Evolutionary conservation across 805 yeast species (phyloP), one percentile per base, ranked within the genome.

Genomic region (Naumovozyma castellii): DNA sequence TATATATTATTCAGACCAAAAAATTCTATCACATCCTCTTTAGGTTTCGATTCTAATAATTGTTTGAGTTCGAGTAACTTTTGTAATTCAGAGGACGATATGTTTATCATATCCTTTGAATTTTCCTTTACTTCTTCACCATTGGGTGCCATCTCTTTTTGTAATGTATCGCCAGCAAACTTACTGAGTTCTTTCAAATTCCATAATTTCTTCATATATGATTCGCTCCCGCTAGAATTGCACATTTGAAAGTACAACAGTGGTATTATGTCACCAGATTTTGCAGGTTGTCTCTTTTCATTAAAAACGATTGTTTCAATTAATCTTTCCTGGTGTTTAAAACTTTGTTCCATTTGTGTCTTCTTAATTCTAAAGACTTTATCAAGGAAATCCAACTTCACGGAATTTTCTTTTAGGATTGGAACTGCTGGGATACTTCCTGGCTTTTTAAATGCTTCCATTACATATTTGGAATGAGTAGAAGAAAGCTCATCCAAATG

Each of bases 31-130:
- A 87, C 58, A 36, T 73, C 71, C 3, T 77, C 84, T 48, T 73
- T 72, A 1, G 95, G 95, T 57, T 83, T 87, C 32, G 73, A 44
- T 46, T 75, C 71, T 58, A 88, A 70, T 38, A 88, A 61, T 49
- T 67, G 64, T 51, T 76, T 79, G 34, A 87, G 72, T 18, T 74
- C 64, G 29, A 66, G 44, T 19, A 84, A 64, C 37, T 78, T 78
- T 3, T 62, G 53, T 1, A 73, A 32, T 47, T 81, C 88, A 3
- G 62, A 57, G 25, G 36, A 15, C 35, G 38, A 40, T 18, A 39
- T 39, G 13, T 29, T 29, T 5, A n/a, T 13, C 8, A 14, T n/a
- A 13, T 13, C 32, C 18, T 20, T 27, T 18, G 18, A 10, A 25
- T 30, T 15, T 27, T 30, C 35, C 9, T 34, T 32, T 4, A 20